These are phyloP conservation scores for Physcomitrium patens DNA, from an alignment of 225 moss, liverwort and hornwort species.

Conservation along the genomic window DNA sequence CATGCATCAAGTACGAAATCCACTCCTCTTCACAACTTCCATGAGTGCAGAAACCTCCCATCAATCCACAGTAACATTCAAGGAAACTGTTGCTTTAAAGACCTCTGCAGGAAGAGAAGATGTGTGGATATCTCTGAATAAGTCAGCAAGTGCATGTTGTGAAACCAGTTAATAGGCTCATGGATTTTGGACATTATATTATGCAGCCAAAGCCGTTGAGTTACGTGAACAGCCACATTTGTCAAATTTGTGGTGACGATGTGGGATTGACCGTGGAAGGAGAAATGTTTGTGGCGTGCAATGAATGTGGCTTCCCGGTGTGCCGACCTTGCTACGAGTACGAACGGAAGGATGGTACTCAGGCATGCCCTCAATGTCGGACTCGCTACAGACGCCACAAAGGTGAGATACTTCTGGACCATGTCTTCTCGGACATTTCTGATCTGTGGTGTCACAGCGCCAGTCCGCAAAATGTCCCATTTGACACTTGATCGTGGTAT, in stretches of 20 bases:
- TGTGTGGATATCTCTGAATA: too few relatives aligned
- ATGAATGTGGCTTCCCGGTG: slow-evolving; percentile 86
- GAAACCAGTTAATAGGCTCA: too few relatives aligned
- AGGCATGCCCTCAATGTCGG: slow-evolving; percentile 88
- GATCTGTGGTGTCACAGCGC: background rate
- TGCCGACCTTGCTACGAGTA: slow-evolving; percentile 94
- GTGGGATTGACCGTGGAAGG: slow-evolving; percentile 71
- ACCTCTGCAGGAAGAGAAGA: too few relatives aligned
- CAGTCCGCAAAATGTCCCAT: too few relatives aligned
- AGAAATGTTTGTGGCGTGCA: slow-evolving; percentile 84
- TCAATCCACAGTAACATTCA: too few relatives aligned
- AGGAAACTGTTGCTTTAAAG: too few relatives aligned
- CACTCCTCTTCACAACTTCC: too few relatives aligned
- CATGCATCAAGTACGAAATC: too few relatives aligned
- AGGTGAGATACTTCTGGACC: slow-evolving; percentile 40
- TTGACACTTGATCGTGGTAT: too few relatives aligned
- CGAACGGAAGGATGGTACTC: slow-evolving; percentile 88
- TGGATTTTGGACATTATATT: background rate
- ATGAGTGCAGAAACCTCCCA: too few relatives aligned
- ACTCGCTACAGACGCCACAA: slow-evolving; percentile 83
- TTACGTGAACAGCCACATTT: slow-evolving; percentile 71
- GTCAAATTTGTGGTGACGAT: slow-evolving; percentile 84
- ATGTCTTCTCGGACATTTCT: background rate
- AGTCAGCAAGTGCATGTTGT: too few relatives aligned
- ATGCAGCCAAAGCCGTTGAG: slow-evolving; percentile 63